These are phyloP conservation scores for Pleurotus djamor DNA, from an alignment of 768 basidiomycete species.

Conservation along the genomic window DNA sequence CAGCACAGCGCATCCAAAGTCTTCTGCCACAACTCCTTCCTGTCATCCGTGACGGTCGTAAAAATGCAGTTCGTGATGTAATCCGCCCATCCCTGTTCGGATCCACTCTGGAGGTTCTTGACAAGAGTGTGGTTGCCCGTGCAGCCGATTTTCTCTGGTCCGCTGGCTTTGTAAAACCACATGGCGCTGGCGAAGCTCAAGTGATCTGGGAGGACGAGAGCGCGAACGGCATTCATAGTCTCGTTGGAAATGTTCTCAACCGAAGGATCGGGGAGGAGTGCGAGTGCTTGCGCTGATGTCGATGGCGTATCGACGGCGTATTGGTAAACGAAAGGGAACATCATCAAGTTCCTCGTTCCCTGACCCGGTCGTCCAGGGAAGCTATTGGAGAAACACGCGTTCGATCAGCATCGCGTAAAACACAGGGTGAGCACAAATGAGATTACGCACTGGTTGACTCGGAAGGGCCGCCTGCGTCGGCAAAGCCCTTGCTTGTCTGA, in stretches of 20 bases:
- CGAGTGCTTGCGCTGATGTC: conserved; percentile 11
- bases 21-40: conserved; percentile 12
- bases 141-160: conserved; percentile 13
- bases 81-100: conserved; percentile 15
- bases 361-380: conserved; percentile 17
- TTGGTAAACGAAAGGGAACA: conserved; percentile 19
- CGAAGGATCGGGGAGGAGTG: conserved; percentile 10
- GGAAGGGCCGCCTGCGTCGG: no score
- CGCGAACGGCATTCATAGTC: conserved; percentile 16
- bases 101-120: conserved; percentile 13
- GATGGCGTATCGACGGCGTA: conserved; percentile 20
- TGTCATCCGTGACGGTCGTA: conserved; percentile 16
- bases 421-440: no score
- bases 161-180: conserved; percentile 21
- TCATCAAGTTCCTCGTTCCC: conserved; percentile 19
- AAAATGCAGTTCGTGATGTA: conserved; percentile 17
- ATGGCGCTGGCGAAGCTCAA: conserved; percentile 20
- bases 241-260: conserved; percentile 3
- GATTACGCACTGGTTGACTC: conserved; percentile 13
- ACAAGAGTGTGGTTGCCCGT: conserved; percentile 13
- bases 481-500: no score
- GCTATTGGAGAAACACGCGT: not conserved
- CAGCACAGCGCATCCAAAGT: conserved; percentile 11
- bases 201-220: conserved; percentile 15
- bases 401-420: no score